A percentile compares a stretch with the other conserved stretches of the same genome.
Conservation (phyloP, 495 filamentous ascomycete species). For the Podospora australis region DNA sequence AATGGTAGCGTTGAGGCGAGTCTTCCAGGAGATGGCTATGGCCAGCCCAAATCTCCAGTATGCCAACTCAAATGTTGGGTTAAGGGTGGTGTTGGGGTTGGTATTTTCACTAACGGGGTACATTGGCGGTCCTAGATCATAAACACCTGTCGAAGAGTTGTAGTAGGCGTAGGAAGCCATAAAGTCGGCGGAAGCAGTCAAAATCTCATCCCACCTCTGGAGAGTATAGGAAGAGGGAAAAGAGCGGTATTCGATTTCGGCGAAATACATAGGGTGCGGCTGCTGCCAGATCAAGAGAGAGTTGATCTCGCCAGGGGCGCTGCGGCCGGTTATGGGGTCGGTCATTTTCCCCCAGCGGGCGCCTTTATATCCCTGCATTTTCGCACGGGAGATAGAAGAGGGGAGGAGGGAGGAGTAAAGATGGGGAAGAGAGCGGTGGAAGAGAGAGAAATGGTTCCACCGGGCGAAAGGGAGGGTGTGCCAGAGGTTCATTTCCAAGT, state of each 20-base stretch:
- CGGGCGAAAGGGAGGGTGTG: conserved; percentile 46
- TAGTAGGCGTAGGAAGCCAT: conserved; percentile 46
- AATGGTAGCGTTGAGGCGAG: conserved; percentile 27
- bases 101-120: conserved; percentile 49
- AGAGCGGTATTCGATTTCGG: conserved; percentile 44
- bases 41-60: conserved; percentile 48
- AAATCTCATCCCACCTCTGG: conserved; percentile 38
- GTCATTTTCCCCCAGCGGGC: conserved; percentile 56
- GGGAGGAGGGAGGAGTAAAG: conserved; percentile 44
- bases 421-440: conserved; percentile 39
- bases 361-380: conserved; percentile 44
- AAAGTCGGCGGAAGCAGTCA: conserved; percentile 42
- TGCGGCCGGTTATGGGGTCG: conserved; percentile 44
- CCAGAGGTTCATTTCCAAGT: conserved; percentile 52
- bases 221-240: conserved; percentile 34
- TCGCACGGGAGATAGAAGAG: conserved; percentile 40
- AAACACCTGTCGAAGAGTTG: conserved; percentile 37
- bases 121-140: conserved; percentile 48
- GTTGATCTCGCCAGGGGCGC: conserved; percentile 52
- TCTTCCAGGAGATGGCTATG: conserved; percentile 36
- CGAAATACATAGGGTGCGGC: conserved; percentile 48
- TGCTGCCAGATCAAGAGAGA: conserved; percentile 51
- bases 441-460: conserved; percentile 44
- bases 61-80: conserved; percentile 48
- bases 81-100: conserved; percentile 42